Evolutionary conservation across 2,329 filamentous ascomycete species (phyloP), one percentile per base, ranked within the genome.

Genomic region (Pseudogymnoascus sp.): DNA sequence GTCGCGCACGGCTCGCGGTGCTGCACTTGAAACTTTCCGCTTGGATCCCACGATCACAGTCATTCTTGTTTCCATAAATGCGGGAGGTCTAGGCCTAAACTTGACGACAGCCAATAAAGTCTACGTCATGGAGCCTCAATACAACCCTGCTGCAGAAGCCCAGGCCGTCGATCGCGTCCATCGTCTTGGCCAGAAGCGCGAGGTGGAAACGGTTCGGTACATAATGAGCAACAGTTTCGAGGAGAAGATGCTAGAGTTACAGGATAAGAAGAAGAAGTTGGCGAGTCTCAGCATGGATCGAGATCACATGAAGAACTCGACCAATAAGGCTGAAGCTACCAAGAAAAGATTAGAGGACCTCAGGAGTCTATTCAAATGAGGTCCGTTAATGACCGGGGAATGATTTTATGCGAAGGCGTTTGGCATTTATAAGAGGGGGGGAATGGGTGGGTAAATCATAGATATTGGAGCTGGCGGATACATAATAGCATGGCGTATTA

Each of bases 51-150:
- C 73, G 1, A 82, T 96, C 36, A 85, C 86, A 33, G 87, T 96
- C 60, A 92, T 97, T 59, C 83, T 97, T 8, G 91, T 96, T 11
- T 96, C 91, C 8, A 95, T 97, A 74, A 91, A 87, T 71, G 93
- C 93, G 0, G 94, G 93, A 65, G 93, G 94, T 15, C 83, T 97
- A 13, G 93, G 93, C 11, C 84, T 97, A 39, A 97, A 97, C 71
- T 78, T 97, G 61, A 97, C 92, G 0, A 81, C 89, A 0, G 93
- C 88, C 33, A 94, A 86, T 71, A 88, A 84, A 61, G 93, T 95
- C 11, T 97, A 94, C 72, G 89, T 97, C 69, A 97, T 99, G 93
- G 94, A 99, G 73, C 94, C 94, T 4, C 92, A 97, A 71, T 99
- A 93, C 77, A 99, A 99, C 70, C 94, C 94, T 0, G 92, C 92